Evolutionary conservation across 768 basidiomycete species (phyloP), one percentile per base, ranked within the genome.

Genomic region (Sporobolomyces phaffii): DNA sequence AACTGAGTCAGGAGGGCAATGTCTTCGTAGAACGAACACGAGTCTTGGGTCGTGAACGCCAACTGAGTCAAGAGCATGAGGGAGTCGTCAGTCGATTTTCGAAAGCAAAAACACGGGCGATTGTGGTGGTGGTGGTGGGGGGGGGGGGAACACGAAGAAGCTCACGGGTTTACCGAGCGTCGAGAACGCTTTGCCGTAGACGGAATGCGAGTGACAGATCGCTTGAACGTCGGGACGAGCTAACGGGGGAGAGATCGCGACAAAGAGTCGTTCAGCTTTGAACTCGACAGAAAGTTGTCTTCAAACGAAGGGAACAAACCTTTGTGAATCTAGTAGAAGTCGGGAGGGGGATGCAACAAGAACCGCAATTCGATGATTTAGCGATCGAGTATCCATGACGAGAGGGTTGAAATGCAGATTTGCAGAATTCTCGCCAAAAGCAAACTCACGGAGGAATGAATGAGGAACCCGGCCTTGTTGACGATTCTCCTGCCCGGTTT

Each of bases 131-230:
- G n/a, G n/a, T n/a, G n/a, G 38, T 38, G 38, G 14, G 13, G 20
- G 22, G 7, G 18, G 3, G 29, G 22, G 24, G 22, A 28, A 8
- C 36, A 11, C 22, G 38, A n/a, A 2, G 9, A 4, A 17, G 44
- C 53, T 26, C 15, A 58, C 65, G 14, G 68, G 53, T 28, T 47
- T 77, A 18, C 82, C 81, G 29, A 83, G 78, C 13, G 80, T 76
- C 11, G 81, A 80, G 75, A 81, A 84, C 0, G 82, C 81, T 71
- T 81, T 83, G 41, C 82, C 83, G 73, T 80, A 76, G 10, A 52
- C n/a, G 1, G 45, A 49, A 48, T 68, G 67, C 9, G 51, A 56
- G 58, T 68, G 67, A 57, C 67, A 63, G 50, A 68, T 68, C 2
- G 67, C 67, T 22, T 80, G 56, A 40, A 83, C 78, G 62, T 83